Evolutionary conservation across 805 yeast genomes (phyloP), one percentile per base, ranked within the genome.

Genomic region (Yamadazyma paraphyllophila): DNA sequence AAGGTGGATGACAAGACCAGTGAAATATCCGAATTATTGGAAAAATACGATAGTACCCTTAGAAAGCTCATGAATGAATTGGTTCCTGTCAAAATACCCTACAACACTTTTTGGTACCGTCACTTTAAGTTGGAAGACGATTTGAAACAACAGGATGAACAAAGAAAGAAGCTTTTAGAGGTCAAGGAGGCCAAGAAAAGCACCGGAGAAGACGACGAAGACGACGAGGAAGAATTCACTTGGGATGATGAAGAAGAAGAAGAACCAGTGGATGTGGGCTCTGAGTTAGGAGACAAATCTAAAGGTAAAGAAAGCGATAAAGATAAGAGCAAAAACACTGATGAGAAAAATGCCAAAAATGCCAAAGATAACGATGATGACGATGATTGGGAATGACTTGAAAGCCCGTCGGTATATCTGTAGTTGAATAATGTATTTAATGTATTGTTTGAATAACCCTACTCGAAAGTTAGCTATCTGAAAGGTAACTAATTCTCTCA

Each of bases 81-180:
- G 7, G 96, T 90, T 1, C 96, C 96, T 0, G 77, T 73, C 7
- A 61, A 76, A 53, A 63, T 83, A 31, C 57, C 78, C 3, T 85
- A 82, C 55, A 67, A 75, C 20, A 69, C 70, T 39, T 91, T 91
- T 62, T 91, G 97, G 97, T 66, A 70, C 37, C 74, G 82, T 29
- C 90, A 88, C 64, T 85, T 80, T 63, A 71, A 66, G 44, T 69
- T 76, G 56, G 78, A 76, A 46, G 61, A 65, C 10, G 72, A 73
- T 53, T 78, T 88, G 15, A 71, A 77, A 35, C 74, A 75, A 38
- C 82, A 78, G 54, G 96, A 89, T 56, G 68, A 69, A 56, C 74
- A 81, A 59, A 75, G 96, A 58, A 83, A 83, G 63, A 75, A 76
- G 52, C 69, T 87, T 45, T 68, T 88, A 37, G 68, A 75, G 29